Percentiles rank a stretch among this genome's conserved stretches.
Evolutionary conservation across 495 filamentous ascomycete genomes (phyloP).

Genomic region (Neurospora sp.): DNA sequence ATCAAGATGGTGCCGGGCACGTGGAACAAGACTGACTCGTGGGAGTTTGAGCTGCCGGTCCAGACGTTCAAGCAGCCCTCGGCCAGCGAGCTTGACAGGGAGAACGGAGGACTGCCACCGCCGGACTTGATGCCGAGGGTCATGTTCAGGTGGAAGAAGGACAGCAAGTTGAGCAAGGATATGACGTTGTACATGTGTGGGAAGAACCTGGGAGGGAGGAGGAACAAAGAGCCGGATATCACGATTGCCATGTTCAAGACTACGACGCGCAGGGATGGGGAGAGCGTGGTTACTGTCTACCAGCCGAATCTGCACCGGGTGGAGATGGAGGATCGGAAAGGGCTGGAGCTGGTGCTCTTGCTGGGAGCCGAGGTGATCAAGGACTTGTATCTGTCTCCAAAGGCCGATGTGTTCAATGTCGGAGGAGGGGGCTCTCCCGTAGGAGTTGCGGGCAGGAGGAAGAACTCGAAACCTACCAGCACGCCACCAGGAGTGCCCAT

Average conservation of each 20-base stretch:
- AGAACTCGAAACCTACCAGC: slow-evolving; percentile 33
- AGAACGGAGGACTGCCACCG: slow-evolving; percentile 53
- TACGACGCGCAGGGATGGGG: slow-evolving; percentile 13
- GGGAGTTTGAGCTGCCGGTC: slow-evolving; percentile 90
- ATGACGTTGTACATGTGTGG: slow-evolving; percentile 74
- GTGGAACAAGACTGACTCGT: slow-evolving; percentile 69
- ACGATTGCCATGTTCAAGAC: slow-evolving; percentile 72
- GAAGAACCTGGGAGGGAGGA: slow-evolving; percentile 58
- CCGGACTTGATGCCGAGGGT: slow-evolving; percentile 67
- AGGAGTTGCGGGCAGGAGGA: slow-evolving; percentile 18
- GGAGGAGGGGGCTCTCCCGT: slow-evolving; percentile 26
- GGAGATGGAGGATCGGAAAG: slow-evolving; percentile 91
- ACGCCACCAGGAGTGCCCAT: slow-evolving; percentile 7
- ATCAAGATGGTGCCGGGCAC: slow-evolving; percentile 61
- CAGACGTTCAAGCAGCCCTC: slow-evolving; percentile 74
- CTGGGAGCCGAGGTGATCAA: slow-evolving; percentile 74
- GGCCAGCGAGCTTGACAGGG: slow-evolving; percentile 63
- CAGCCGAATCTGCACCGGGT: slow-evolving; percentile 84
- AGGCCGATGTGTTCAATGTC: slow-evolving; percentile 71
- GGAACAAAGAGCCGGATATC: slow-evolving; percentile 87
- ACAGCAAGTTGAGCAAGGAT: slow-evolving; percentile 72
- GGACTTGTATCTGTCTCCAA: slow-evolving; percentile 67
- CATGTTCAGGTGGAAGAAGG: slow-evolving; percentile 84
- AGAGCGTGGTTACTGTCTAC: slow-evolving; percentile 62
- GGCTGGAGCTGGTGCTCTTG: slow-evolving; percentile 80